Evolutionary conservation across 2,329 filamentous ascomycete species (phyloP).

Genomic region (Trichoderma afroharzianum): DNA sequence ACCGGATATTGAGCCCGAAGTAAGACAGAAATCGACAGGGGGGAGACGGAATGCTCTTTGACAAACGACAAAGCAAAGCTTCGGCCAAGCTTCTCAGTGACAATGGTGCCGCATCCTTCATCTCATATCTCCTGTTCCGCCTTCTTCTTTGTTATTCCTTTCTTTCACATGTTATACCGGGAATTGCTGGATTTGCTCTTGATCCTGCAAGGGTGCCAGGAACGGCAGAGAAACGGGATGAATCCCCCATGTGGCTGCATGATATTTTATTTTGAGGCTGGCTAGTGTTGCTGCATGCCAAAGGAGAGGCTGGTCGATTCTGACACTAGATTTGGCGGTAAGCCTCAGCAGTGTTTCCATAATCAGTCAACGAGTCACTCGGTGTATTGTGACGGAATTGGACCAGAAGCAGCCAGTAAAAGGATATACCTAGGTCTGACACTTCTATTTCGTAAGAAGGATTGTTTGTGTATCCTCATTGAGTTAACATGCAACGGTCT

Average conservation of each 20-base stretch:
- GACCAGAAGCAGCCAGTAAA: not conserved
- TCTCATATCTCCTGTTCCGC: not conserved
- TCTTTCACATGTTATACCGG: not conserved
- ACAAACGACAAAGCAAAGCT: not conserved
- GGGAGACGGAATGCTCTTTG: not conserved
- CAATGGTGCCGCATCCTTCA: not conserved
- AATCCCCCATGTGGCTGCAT: not conserved
- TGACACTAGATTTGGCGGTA: not conserved
- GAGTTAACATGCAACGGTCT: not conserved
- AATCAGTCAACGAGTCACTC: not conserved
- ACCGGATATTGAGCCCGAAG: constrained; percentile 15
- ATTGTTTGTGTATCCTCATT: not conserved
- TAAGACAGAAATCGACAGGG: not conserved
- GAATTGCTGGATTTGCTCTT: not conserved
- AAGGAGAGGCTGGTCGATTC: not conserved
- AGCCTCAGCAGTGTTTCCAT: not conserved
- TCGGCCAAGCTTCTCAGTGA: not conserved
- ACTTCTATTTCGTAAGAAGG: not conserved
- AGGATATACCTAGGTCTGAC: too few relatives aligned
- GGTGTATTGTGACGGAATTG: not conserved
- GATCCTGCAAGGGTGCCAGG: not conserved
- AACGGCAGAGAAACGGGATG: not conserved
- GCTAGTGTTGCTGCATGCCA: not conserved
- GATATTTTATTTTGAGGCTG: not conserved
- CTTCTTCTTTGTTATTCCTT: not conserved